Evolutionary conservation across 108 stramenopile species (phyloP), one percentile per base, ranked within the genome.

Genomic region (Seminavis robusta): DNA sequence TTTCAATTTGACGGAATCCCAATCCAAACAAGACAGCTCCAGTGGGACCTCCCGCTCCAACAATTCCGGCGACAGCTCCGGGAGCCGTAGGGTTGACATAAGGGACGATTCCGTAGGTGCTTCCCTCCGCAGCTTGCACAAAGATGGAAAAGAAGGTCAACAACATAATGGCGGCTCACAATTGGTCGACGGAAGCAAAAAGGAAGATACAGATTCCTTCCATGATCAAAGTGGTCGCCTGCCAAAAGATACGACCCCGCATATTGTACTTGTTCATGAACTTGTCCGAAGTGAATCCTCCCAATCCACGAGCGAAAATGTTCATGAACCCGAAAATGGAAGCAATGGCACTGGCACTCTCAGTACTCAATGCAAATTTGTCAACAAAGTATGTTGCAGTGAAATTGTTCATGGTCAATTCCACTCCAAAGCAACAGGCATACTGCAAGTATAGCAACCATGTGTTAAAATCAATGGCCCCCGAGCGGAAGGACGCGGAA

Each of bases 391-490:
- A 95, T 2, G 77, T 47, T 30, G 90, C 79, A 6, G 84, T 65
- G 32, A 69, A 77, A 73, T 90, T 90, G 61, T 81, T 82, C 53
- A 88, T 78, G 24, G 88, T 88, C 26, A 95, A 42, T 55, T 95
- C 94, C 6, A 91, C 88, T 2, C 94, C 94, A 56, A 95, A 92
- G 40, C 90, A 93, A 43, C 76, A 80, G 4, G 81, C 89, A 56
- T 95, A 95, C 45, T 91, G 89, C 37, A 89, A 34, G 25, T 69
- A 52, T 36, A 95, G 63, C 21, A 92, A 6, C 89, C 89, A 93
- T 3, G 89, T 85, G 48, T 91, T 94, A 21, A 40, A 27, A 49
- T 91, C 71, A 19, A 39, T 28, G 21, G 59, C 28, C 11, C 63
- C 81, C 17, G 61, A 19, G 38, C 64, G 56, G 33, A 83, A 59